A percentile compares a stretch with the other conserved stretches of the same genome.
Evolutionary conservation across 2,329 filamentous ascomycete species (phyloP).

Genomic region (Fusarium pininemorale): DNA sequence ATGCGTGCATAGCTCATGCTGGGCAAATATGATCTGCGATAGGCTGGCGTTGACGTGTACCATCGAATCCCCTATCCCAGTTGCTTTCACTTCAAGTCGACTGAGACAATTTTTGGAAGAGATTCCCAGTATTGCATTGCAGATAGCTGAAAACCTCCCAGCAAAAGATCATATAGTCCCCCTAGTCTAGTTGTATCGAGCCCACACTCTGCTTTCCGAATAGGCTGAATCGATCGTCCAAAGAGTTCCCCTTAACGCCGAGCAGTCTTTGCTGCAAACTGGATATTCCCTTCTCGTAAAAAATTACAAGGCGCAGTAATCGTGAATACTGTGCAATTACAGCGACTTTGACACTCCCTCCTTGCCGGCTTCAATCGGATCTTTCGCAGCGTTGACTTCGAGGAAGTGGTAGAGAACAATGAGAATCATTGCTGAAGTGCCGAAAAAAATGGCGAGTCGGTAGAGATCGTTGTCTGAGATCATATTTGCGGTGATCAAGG

Average conservation of each 20-base stretch:
- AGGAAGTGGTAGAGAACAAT: conserved; percentile 97
- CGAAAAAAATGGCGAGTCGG: conserved; percentile 90
- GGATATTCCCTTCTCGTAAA: conserved; percentile 10
- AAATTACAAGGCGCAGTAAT: conserved; percentile 20
- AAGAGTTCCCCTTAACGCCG: conserved; percentile 34
- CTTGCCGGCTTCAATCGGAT: conserved; percentile 21
- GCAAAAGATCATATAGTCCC: background rate
- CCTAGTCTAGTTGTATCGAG: conserved; percentile 5
- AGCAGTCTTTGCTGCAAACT: conserved; percentile 24
- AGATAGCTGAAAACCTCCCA: background rate
- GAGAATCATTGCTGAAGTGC: conserved; percentile 86
- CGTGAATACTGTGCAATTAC: conserved; percentile 14
- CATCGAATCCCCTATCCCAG: background rate
- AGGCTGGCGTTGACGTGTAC: background rate
- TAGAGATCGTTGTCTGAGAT: conserved; percentile 95
- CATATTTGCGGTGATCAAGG: conserved; percentile 67
- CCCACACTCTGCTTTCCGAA: background rate
- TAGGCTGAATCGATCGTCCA: conserved; percentile 3
- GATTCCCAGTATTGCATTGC: background rate
- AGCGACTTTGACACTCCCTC: conserved; percentile 21
- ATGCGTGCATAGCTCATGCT: background rate
- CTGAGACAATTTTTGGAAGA: background rate
- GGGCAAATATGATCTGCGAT: background rate
- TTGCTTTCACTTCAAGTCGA: background rate
- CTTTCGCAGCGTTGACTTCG: conserved; percentile 77